phyloP scores from a whole-genome alignment of 306 rosid species.

The Oxytropis ochrocephala region DNA sequence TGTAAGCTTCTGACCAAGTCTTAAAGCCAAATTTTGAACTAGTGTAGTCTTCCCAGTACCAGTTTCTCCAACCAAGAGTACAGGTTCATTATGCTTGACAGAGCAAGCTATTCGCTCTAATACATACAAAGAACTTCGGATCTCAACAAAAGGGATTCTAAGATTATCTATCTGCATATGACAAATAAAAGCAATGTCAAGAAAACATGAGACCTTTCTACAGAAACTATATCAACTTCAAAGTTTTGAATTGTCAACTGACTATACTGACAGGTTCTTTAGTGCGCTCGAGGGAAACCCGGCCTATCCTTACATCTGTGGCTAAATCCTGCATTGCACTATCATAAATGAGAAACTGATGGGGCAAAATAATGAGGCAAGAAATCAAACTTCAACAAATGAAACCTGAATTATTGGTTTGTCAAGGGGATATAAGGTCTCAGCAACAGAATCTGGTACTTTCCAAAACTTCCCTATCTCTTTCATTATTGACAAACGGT shows the following conservation, averaged over 20 bases:
- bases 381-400: neutral
- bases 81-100: slow-evolving; percentile 82
- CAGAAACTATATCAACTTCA: neutral
- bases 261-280: slow-evolving; percentile 48
- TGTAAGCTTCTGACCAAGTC: slow-evolving; percentile 82
- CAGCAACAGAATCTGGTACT: slow-evolving; percentile 45
- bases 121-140: slow-evolving; percentile 64
- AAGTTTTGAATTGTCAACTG: neutral
- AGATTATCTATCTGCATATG: slow-evolving; percentile 38
- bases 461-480: slow-evolving; percentile 65
- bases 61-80: slow-evolving; percentile 97
- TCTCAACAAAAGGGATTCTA: slow-evolving; percentile 61
- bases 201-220: neutral
- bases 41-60: slow-evolving; percentile 98
- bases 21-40: slow-evolving; percentile 79
- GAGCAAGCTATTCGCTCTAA: slow-evolving; percentile 82
- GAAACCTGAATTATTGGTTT: slow-evolving; percentile 74
- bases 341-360: slow-evolving; percentile 29
- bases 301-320: slow-evolving; percentile 58
- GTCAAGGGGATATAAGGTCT: slow-evolving; percentile 53
- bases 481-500: slow-evolving; percentile 63
- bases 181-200: slow-evolving; percentile 19
- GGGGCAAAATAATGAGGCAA: slow-evolving; percentile 1
- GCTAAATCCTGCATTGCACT: slow-evolving; percentile 52
- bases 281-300: slow-evolving; percentile 46